These are phyloP conservation scores for Saccharomycopsis crataegensis DNA, from an alignment of 1,139 yeast species.

Conservation along the genomic window DNA sequence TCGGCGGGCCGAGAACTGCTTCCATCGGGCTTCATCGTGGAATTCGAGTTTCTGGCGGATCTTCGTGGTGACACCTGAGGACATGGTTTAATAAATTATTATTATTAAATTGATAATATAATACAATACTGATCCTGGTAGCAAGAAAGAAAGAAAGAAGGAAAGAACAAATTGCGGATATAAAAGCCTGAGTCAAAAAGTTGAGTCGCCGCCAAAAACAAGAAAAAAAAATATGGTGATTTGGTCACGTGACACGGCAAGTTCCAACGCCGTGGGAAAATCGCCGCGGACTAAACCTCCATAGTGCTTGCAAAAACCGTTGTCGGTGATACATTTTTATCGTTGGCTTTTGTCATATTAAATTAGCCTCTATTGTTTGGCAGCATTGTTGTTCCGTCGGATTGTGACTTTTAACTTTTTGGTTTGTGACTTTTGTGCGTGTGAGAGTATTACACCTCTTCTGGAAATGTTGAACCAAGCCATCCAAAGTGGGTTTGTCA, in stretches of 20 bases:
- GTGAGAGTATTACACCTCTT: no score
- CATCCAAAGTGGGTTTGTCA: neutral
- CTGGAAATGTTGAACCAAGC: neutral
- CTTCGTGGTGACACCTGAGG: constrained; percentile 64
- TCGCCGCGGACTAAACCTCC: no score
- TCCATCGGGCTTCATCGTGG: constrained; percentile 79
- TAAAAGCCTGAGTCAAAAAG: neutral
- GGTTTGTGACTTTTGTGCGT: no score
- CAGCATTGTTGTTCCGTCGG: no score
- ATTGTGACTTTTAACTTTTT: no score
- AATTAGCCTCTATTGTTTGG: no score
- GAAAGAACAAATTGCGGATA: neutral
- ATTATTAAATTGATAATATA: neutral
- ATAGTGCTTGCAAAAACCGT: no score
- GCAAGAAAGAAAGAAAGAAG: neutral
- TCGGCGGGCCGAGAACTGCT: constrained; percentile 78
- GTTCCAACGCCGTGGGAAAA: no score
- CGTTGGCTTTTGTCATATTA: no score
- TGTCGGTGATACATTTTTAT: no score
- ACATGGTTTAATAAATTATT: neutral
- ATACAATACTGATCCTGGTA: neutral
- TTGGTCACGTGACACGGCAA: neutral
- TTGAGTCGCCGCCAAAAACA: neutral
- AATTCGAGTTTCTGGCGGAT: constrained; percentile 71
- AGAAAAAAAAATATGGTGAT: neutral